Evolutionary conservation across 768 basidiomycete genomes (phyloP), one percentile per base, ranked within the genome.

Genomic region (Lactifluus volemus): DNA sequence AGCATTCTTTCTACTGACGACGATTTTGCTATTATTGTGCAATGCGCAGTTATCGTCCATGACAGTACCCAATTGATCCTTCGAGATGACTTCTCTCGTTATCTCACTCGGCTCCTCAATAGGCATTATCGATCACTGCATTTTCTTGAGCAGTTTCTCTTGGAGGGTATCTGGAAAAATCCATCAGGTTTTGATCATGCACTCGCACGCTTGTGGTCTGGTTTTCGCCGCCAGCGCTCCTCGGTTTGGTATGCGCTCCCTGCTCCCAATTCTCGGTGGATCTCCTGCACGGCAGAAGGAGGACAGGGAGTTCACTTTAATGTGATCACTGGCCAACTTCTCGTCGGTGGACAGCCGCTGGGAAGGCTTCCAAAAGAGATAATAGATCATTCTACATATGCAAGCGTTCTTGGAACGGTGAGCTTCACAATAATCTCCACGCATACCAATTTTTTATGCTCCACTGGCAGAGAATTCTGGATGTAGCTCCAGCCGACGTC

Each of bases 291-390:
- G 9, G 14, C 21, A 2, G 41, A 17, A 29, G 47, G 29, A 8
- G 47, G 44, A 15, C 34, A 60, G 11, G 34, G 49, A 4, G 59
- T 55, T 10, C 53, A 54, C 2, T 60, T 30, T 41, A 55, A 60
- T n/a, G 6, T 55, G 8, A 25, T 60, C 15, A 49, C 52, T 3
- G 59, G 59, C 2, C 12, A 49, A 12, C 47, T 60, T 2, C 38
- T 60, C 8, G 47, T 55, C 19, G 12, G 29, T 19, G 59, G 52
- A 12, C 55, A 34, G 5, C 59, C 44, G 7, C n/a, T 60, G 11
- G 59, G 53, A 38, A 53, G 53, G 38, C 58, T 59, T 32, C 58
- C 58, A 1, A 12, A 17, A 30, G 51, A 52, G 9, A 44, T 59
- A 19, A 17, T 42, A 2, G 4, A n/a, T 32, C 50, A 59, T 15